Conservation (phyloP, 148 eudicot genomes). For the Diospyros kaki region DNA sequence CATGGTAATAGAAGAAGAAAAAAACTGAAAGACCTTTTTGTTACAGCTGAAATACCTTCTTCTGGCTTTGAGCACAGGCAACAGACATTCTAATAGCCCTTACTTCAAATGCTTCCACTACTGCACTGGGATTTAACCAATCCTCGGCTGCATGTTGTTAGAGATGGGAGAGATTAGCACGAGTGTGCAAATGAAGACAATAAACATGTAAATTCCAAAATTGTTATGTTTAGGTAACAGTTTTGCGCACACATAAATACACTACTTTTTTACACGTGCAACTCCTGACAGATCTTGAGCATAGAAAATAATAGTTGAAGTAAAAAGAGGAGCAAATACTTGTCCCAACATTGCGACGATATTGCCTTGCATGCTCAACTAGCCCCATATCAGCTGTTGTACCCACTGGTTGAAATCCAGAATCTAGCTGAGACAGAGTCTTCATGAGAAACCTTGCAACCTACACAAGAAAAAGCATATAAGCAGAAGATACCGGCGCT, state of each 20-base stretch:
- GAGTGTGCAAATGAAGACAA: not conserved
- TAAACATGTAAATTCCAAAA: not conserved
- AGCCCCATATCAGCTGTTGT: constrained; percentile 76
- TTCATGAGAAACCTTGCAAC: constrained; percentile 93
- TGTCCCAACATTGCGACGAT: constrained; percentile 50
- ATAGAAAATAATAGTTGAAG: not conserved
- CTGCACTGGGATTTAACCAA: constrained; percentile 67
- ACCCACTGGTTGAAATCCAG: constrained; percentile 64
- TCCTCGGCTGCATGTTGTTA: constrained; percentile 69
- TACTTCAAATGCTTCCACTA: constrained; percentile 86
- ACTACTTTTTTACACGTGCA: not conserved
- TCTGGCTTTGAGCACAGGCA: constrained; percentile 69
- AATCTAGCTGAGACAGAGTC: constrained; percentile 71
- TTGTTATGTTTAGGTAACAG: not conserved
- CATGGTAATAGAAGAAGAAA: not conserved
- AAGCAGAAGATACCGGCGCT: not conserved
- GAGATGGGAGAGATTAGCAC: constrained; percentile 10
- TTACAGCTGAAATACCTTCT: constrained; percentile 52
- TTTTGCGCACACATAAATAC: not conserved
- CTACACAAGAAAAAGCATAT: constrained; percentile 28
- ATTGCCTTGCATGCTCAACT: constrained; percentile 67
- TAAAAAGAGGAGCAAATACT: constrained; percentile 36
- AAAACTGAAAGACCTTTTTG: not conserved
- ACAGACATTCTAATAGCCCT: constrained; percentile 84
- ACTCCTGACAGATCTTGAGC: not conserved